Percentiles rank a stretch among this genome's conserved stretches.
These are phyloP conservation scores for Chaetomiaceae sp. DNA, from an alignment of 2,329 filamentous ascomycete species.

Conservation along the genomic window DNA sequence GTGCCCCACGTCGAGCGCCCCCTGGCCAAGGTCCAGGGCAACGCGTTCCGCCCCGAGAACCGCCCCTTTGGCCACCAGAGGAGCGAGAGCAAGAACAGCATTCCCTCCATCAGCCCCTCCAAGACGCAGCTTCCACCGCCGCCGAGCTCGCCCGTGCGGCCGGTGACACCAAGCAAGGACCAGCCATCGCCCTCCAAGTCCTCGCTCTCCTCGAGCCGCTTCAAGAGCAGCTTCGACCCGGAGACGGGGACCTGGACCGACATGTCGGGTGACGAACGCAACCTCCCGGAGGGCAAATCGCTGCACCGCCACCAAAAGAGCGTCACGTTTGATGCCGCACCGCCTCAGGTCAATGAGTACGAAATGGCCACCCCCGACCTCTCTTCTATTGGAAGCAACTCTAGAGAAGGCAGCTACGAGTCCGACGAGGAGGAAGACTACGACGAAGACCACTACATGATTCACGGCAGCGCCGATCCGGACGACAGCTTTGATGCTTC, in stretches of 20 bases:
- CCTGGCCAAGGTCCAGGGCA: slow-evolving; percentile 70
- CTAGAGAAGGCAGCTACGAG: slow-evolving; percentile 89
- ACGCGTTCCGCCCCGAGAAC: slow-evolving; percentile 56
- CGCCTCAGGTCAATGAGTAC: slow-evolving; percentile 94
- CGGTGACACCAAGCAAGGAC: slow-evolving; percentile 59
- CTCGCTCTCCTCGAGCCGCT: slow-evolving; percentile 66
- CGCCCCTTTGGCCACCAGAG: slow-evolving; percentile 43
- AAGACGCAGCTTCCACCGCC: slow-evolving; percentile 39
- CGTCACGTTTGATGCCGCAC: slow-evolving; percentile 91
- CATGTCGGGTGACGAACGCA: slow-evolving; percentile 51
- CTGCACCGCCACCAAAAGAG: slow-evolving; percentile 88
- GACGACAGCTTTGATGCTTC: slow-evolving; percentile 96
- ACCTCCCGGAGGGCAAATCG: slow-evolving; percentile 59
- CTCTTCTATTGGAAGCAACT: slow-evolving; percentile 85
- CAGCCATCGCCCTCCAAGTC: slow-evolving; percentile 82
- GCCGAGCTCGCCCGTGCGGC: slow-evolving; percentile 30
- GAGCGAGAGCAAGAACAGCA: slow-evolving; percentile 55
- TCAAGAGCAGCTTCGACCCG: slow-evolving; percentile 65
- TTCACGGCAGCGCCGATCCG: slow-evolving; percentile 55
- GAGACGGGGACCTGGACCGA: slow-evolving; percentile 66
- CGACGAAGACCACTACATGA: slow-evolving; percentile 50
- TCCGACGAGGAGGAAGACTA: slow-evolving; percentile 72
- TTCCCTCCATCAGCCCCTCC: slow-evolving; percentile 53
- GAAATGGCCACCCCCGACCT: slow-evolving; percentile 96
- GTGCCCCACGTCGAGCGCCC: slow-evolving; percentile 77